Base-by-base conservation (phyloP, 805 yeast genomes). In the Candida quercuum region DNA sequence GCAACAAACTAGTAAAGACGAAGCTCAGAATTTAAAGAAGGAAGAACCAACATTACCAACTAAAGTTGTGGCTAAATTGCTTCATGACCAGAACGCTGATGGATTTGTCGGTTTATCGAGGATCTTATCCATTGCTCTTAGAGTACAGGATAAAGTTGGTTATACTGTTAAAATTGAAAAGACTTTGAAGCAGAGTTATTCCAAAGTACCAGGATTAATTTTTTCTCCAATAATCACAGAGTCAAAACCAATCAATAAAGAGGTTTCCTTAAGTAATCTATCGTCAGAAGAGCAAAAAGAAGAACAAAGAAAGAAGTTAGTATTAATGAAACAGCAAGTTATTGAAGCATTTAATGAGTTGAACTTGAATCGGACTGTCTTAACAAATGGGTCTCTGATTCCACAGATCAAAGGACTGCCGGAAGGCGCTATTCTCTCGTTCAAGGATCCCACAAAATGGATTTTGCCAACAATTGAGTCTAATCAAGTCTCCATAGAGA, bases 391-490 rank as follows among this genome's bases (percentile, higher is more conserved):
- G 20, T 52, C 69, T 36, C 74, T 72, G 42, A 45, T 84, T 1
- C 87, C 89, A 1, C 50, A 57, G 0, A 56, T 74, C 2, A 67
- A 74, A 4, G 54, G 54, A 0, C 54, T 82, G 15, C 81, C 85
- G 1, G 45, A 63, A 29, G 93, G 94, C 12, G 89, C 83, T 0
- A 36, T 74, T 6, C 35, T 84, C 19, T 74, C 68, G 37, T 64
- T 80, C 46, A 74, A 71, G 36, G 49, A 45, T 17, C 42, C 45
- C 15, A 36, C 49, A 2, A 38, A 74, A 6, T 77, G 81, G 74
- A 39, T 69, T 6, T 45, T 56, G 10, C 63, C 71, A 1, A 41
- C 46, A 22, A 60, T 59, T 28, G 48, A 66, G 22, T 64, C 63
- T 12, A 58, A 49, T 12, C 12, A 29, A 40, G 40, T 63, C 10